These are phyloP conservation scores for Neofusicoccum kwambonambiense DNA, from an alignment of 2,329 filamentous ascomycete genomes.

Conservation along the genomic window DNA sequence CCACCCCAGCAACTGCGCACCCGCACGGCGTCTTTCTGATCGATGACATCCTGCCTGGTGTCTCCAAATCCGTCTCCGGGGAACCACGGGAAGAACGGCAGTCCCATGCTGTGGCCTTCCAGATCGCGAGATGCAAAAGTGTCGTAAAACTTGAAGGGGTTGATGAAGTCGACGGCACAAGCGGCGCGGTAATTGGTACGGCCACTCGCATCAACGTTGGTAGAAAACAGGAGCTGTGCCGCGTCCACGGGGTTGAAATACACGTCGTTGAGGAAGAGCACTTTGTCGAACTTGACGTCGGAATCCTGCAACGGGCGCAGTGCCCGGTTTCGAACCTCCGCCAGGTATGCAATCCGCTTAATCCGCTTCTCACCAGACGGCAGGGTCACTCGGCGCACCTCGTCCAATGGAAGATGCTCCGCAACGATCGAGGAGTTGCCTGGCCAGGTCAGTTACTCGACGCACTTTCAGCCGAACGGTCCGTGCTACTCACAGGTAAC, in stretches of 20 bases:
- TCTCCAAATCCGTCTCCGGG: constrained; percentile 50
- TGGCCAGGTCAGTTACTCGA: constrained; percentile 19
- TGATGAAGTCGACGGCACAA: constrained; percentile 69
- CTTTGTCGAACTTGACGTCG: constrained; percentile 58
- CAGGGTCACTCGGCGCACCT: constrained; percentile 59
- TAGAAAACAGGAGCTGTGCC: constrained; percentile 63
- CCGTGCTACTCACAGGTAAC: constrained; percentile 41
- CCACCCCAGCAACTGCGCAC: constrained; percentile 77
- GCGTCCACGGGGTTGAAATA: constrained; percentile 60
- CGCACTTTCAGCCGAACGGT: not conserved
- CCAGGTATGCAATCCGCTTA: constrained; percentile 72
- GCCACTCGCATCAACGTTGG: constrained; percentile 55
- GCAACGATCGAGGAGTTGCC: constrained; percentile 54
- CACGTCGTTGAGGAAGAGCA: constrained; percentile 68
- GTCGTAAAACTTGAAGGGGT: constrained; percentile 69
- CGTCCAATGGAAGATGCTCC: constrained; percentile 58
- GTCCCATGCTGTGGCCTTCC: constrained; percentile 61
- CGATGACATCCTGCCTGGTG: constrained; percentile 62
- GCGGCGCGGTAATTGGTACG: constrained; percentile 61
- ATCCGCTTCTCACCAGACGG: constrained; percentile 63
- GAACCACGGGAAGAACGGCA: constrained; percentile 70
- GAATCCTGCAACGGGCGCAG: constrained; percentile 60
- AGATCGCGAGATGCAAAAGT: constrained; percentile 69
- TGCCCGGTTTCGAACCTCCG: constrained; percentile 70
- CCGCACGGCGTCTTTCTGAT: constrained; percentile 62